Evolutionary conservation across 1,284 basidiomycete genomes (phyloP).

Genomic region (Cystobasidium pallidum): DNA sequence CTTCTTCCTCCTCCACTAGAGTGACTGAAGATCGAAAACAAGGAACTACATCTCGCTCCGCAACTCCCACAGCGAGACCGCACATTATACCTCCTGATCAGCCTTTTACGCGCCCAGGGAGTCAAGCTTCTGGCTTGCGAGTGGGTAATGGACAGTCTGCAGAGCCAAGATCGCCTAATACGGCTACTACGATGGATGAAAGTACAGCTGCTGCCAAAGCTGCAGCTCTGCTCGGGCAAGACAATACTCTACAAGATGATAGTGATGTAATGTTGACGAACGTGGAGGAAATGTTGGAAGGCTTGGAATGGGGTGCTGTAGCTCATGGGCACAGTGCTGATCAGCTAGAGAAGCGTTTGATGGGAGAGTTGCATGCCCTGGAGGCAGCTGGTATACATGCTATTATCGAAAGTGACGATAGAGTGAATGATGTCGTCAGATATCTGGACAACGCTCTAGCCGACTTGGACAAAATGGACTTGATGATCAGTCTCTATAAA

Average conservation of each 20-base stretch:
- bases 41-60: background rate
- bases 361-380: slow-evolving; percentile 84
- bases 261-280: slow-evolving; percentile 76
- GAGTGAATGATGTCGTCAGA: slow-evolving; percentile 81
- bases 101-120: slow-evolving; percentile 7
- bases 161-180: slow-evolving; percentile 17
- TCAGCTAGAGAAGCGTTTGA: slow-evolving; percentile 78
- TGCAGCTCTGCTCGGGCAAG: slow-evolving; percentile 33
- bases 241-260: slow-evolving; percentile 61
- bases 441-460: slow-evolving; percentile 59
- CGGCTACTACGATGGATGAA: slow-evolving; percentile 25
- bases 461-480: slow-evolving; percentile 54
- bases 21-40: background rate
- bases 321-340: slow-evolving; percentile 66
- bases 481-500: slow-evolving; percentile 82
- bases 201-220: slow-evolving; percentile 38
- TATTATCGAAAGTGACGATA: slow-evolving; percentile 85
- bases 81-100: slow-evolving; percentile 6
- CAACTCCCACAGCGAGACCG: slow-evolving; percentile 18
- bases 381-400: slow-evolving; percentile 97
- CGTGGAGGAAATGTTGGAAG: slow-evolving; percentile 98
- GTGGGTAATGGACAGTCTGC: background rate
- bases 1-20: background rate
- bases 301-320: slow-evolving; percentile 77
- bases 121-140: background rate